phyloP scores from a whole-genome alignment of 768 basidiomycete species.

The Lenzites betulinus region DNA sequence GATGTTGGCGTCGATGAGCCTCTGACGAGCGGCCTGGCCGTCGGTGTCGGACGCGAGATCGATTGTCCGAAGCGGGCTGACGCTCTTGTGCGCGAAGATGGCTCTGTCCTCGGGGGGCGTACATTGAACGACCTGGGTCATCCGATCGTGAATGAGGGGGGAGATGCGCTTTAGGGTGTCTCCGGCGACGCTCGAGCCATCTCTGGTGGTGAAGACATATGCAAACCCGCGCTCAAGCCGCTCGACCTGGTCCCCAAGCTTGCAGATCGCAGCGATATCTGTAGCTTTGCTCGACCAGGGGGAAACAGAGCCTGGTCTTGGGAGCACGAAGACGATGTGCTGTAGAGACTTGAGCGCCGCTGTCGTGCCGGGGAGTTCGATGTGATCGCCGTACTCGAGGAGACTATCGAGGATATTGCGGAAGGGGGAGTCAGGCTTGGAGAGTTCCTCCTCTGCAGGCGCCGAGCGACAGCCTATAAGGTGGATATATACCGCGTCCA shows the following conservation, averaged over 20 bases:
- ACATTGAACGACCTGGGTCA: constrained; percentile 84
- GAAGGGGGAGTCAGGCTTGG: constrained; percentile 43
- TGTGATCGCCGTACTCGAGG: constrained; percentile 83
- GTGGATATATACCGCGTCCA: constrained; percentile 88
- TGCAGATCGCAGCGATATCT: constrained; percentile 89
- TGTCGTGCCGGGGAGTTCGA: constrained; percentile 48
- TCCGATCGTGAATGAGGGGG: constrained; percentile 87
- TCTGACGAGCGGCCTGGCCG: constrained; percentile 53
- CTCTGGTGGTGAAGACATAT: constrained; percentile 58
- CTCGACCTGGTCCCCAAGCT: constrained; percentile 67
- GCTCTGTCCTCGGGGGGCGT: constrained; percentile 55
- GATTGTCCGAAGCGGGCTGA: constrained; percentile 71
- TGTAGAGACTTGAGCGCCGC: constrained; percentile 34
- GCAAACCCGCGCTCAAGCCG: constrained; percentile 85
- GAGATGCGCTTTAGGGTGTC: constrained; percentile 56
- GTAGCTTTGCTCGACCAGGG: constrained; percentile 99
- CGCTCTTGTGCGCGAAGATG: constrained; percentile 62
- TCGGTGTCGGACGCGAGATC: constrained; percentile 48
- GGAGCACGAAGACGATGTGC: constrained; percentile 72
- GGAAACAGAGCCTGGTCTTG: constrained; percentile 88
- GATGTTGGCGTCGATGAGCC: constrained; percentile 76
- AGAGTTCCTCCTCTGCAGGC: constrained; percentile 49
- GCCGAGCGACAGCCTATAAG: constrained; percentile 66
- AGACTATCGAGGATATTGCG: constrained; percentile 65
- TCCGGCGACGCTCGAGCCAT: constrained; percentile 43